Percentiles rank a stretch among this genome's conserved stretches.
Evolutionary conservation across 2,329 filamentous ascomycete genomes (phyloP).

Genomic region (Ilyonectria robusta): DNA sequence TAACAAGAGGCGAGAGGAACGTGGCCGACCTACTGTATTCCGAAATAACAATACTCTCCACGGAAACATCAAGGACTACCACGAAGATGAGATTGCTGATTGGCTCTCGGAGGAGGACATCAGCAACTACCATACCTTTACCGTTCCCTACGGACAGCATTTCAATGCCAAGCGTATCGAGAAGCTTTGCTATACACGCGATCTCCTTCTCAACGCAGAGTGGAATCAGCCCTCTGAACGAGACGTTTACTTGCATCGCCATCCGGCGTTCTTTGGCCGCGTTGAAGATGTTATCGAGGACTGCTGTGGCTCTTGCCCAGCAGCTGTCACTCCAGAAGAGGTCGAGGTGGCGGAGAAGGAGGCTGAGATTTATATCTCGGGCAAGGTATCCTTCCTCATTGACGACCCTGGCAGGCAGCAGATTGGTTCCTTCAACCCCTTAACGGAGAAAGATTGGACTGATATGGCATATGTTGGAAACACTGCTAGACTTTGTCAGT

Average conservation of each 20-base stretch:
- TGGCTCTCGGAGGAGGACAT: constrained; percentile 85
- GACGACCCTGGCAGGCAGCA: constrained; percentile 86
- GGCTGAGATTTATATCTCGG: constrained; percentile 81
- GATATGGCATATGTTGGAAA: constrained; percentile 92
- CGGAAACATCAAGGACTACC: constrained; percentile 84
- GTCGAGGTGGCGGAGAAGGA: constrained; percentile 80
- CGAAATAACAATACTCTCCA: constrained; percentile 52
- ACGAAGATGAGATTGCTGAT: constrained; percentile 87
- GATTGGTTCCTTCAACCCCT: constrained; percentile 81
- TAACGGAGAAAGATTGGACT: constrained; percentile 88
- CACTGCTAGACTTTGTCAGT: constrained; percentile 82
- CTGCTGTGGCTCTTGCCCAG: constrained; percentile 85
- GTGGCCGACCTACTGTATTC: constrained; percentile 74
- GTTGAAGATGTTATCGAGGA: constrained; percentile 82
- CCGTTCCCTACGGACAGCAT: constrained; percentile 75
- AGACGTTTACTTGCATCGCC: constrained; percentile 83
- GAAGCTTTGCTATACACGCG: constrained; percentile 84
- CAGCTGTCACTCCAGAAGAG: constrained; percentile 78
- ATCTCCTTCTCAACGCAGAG: constrained; percentile 86
- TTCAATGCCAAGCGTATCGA: constrained; percentile 81
- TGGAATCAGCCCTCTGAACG: constrained; percentile 86
- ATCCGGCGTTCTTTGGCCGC: constrained; percentile 87
- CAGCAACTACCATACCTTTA: constrained; percentile 85
- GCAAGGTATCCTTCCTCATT: constrained; percentile 79
- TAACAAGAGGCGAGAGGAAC: constrained; percentile 77